These are phyloP conservation scores for Aspergillus sp. DNA, from an alignment of 2,329 filamentous ascomycete species.

Conservation along the genomic window DNA sequence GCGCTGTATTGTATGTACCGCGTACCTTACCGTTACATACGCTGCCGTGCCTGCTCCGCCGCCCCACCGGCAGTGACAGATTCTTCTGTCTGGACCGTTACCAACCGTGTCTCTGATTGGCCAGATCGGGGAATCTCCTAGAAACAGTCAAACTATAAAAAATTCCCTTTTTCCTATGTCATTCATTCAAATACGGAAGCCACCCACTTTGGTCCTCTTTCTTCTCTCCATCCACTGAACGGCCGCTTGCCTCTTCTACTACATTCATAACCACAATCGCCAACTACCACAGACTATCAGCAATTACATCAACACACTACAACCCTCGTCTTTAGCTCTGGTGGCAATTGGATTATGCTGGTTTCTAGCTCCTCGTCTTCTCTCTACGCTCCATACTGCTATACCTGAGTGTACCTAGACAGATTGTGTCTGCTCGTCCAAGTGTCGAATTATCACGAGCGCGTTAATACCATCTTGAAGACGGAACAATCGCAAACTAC, in stretches of 20 bases:
- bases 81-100: slow-evolving; percentile 3
- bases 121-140: neutral
- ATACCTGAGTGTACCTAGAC: too few species aligned
- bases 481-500: too few species aligned
- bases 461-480: too few species aligned
- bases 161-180: neutral
- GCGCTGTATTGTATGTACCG: neutral
- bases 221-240: neutral
- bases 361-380: neutral
- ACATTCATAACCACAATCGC: neutral
- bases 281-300: neutral
- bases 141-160: neutral
- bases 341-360: neutral
- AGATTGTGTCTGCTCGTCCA: too few species aligned
- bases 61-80: neutral
- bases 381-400: too few species aligned
- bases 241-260: neutral
- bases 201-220: neutral
- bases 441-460: too few species aligned
- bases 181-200: neutral
- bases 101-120: neutral
- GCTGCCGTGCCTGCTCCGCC: too few species aligned
- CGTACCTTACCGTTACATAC: too few species aligned
- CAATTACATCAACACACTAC: too few species aligned
- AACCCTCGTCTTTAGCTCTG: too few species aligned